phyloP scores from a whole-genome alignment of 1,139 yeast species.

The Yamadazyma atlantica region DNA sequence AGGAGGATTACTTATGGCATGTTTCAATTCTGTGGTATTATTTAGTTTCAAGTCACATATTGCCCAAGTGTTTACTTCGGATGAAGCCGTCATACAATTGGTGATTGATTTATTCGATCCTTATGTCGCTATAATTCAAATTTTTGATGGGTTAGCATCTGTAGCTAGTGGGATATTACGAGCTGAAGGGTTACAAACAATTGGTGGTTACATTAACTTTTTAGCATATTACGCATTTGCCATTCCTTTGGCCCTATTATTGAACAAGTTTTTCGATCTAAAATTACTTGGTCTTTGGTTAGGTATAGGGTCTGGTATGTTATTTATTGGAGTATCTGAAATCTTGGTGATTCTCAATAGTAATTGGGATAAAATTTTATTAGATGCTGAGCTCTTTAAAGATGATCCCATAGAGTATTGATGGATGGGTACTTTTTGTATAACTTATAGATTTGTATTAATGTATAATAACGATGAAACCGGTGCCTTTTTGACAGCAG shows the following conservation, averaged over 20 bases:
- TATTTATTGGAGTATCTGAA: conserved; percentile 66
- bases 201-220: conserved; percentile 80
- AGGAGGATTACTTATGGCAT: conserved; percentile 59
- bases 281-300: conserved; percentile 78
- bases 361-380: conserved; percentile 43
- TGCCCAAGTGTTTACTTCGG: conserved; percentile 70
- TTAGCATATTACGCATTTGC: conserved; percentile 66
- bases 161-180: conserved; percentile 83
- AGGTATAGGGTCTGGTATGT: conserved; percentile 80
- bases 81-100: conserved; percentile 56
- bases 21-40: conserved; percentile 53
- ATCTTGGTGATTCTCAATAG: conserved; percentile 35
- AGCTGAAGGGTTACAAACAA: conserved; percentile 83
- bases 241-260: conserved; percentile 62
- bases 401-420: not conserved
- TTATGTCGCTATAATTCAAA: conserved; percentile 67
- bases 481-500: no score
- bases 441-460: not conserved
- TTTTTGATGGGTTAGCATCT: conserved; percentile 80
- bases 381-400: conserved; percentile 23
- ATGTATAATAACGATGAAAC: no score
- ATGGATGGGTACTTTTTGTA: no score
- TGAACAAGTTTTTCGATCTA: conserved; percentile 56
- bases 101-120: conserved; percentile 58
- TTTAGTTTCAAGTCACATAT: conserved; percentile 53